phyloP scores from a whole-genome alignment of 139 green algal species.

The Coccomyxa sp. region DNA sequence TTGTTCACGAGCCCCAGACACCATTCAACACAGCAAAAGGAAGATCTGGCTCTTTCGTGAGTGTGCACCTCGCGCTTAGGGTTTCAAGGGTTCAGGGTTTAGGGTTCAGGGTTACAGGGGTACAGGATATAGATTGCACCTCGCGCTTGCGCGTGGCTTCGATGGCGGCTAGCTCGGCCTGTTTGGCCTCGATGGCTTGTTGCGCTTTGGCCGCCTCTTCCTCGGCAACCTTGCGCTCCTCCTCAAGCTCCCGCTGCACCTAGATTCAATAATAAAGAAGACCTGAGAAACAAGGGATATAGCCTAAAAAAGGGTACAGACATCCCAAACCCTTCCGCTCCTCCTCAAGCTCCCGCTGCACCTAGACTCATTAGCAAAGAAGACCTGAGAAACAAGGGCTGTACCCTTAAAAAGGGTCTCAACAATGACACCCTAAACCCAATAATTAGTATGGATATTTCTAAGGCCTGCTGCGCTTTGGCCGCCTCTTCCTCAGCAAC shows the following conservation, averaged over 20 bases:
- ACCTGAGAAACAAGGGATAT: background rate
- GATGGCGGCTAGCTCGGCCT: constrained; percentile 42
- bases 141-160: constrained; percentile 28
- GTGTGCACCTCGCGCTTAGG: constrained; percentile 25
- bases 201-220: constrained; percentile 27
- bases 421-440: too few relatives aligned
- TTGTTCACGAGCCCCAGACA: too few relatives aligned
- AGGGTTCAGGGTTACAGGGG: too few relatives aligned
- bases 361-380: constrained; percentile 19
- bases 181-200: constrained; percentile 44
- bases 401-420: too few relatives aligned
- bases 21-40: background rate
- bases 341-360: constrained; percentile 46
- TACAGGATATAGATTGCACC: constrained; percentile 24
- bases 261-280: constrained; percentile 8
- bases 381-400: background rate
- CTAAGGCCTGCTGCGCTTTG: constrained; percentile 35
- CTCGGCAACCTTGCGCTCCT: constrained; percentile 36
- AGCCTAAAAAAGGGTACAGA: too few relatives aligned
- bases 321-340: constrained; percentile 20
- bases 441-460: background rate
- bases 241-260: constrained; percentile 51
- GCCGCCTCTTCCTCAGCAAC: constrained; percentile 30
- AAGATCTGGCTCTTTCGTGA: background rate
- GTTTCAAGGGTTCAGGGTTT: too few relatives aligned